Conservation (phyloP, 805 yeast species). For the Metschnikowia rubicola region DNA sequence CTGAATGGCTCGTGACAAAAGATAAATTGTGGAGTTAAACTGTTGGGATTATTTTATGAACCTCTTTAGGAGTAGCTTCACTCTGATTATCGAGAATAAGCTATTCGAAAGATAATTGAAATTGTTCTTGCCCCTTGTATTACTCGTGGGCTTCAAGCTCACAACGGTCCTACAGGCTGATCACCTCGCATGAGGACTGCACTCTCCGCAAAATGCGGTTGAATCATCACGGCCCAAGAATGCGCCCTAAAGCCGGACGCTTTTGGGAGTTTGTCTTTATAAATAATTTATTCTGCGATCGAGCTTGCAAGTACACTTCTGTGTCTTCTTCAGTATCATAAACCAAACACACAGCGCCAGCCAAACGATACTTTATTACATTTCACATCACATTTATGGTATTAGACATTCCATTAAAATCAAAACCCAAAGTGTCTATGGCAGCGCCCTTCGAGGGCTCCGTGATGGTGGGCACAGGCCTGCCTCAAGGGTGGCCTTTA, state of each 20-base stretch:
- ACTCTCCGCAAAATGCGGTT: constrained; percentile 12
- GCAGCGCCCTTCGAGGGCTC: constrained; percentile 10
- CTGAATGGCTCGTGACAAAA: no score
- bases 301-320: neutral
- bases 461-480: constrained; percentile 3
- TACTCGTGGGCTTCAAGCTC: neutral
- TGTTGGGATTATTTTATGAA: no score
- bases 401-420: constrained; percentile 41
- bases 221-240: constrained; percentile 4
- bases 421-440: constrained; percentile 37
- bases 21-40: no score
- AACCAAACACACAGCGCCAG: neutral
- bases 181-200: constrained; percentile 5
- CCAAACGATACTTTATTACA: neutral
- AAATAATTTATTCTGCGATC: neutral
- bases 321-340: neutral
- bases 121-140: neutral
- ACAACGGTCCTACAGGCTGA: neutral
- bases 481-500: constrained; percentile 6
- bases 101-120: neutral
- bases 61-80: no score
- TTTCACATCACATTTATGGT: constrained; percentile 1
- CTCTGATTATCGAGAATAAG: no score
- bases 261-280: neutral
- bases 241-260: constrained; percentile 1